Evolutionary conservation across 139 green algal species (phyloP).

Genomic region (Chlorella sp.): DNA sequence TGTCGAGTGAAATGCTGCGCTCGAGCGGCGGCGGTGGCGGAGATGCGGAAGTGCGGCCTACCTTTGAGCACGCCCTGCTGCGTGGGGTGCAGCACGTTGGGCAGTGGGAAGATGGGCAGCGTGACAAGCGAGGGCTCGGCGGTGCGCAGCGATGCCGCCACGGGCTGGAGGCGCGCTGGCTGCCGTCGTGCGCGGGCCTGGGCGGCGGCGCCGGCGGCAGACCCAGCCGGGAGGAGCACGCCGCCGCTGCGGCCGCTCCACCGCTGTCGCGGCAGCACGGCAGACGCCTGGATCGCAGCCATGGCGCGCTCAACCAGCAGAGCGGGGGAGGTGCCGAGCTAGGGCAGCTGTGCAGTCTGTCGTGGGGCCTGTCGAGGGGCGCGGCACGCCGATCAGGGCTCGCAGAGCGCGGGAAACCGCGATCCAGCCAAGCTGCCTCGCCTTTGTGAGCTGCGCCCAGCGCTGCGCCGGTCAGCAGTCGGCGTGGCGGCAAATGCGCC

Average conservation of each 20-base stretch:
- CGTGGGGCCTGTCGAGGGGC: too few species aligned
- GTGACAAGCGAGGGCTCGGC: neutral
- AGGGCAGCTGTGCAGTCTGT: too few species aligned
- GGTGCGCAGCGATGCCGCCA: neutral
- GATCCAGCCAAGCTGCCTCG: too few species aligned
- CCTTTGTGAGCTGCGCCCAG: neutral
- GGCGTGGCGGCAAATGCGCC: slow-evolving; percentile 2
- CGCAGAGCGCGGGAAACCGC: too few species aligned
- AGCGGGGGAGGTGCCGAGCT: too few species aligned
- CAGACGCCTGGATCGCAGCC: neutral
- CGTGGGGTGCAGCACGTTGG: slow-evolving; percentile 16
- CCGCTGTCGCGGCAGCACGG: neutral
- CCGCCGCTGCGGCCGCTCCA: neutral
- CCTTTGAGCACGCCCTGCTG: slow-evolving; percentile 1
- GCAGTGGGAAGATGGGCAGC: neutral
- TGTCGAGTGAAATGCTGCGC: too few species aligned
- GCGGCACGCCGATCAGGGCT: too few species aligned
- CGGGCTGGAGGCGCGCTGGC: neutral
- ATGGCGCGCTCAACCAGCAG: neutral
- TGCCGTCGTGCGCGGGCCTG: neutral
- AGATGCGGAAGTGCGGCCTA: too few species aligned
- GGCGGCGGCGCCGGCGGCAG: neutral
- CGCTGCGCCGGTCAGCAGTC: neutral
- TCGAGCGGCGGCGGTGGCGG: too few species aligned
- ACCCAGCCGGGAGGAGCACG: neutral